Base-by-base conservation (phyloP, 2,329 filamentous ascomycete species). In the Neoascochyta sp. region DNA sequence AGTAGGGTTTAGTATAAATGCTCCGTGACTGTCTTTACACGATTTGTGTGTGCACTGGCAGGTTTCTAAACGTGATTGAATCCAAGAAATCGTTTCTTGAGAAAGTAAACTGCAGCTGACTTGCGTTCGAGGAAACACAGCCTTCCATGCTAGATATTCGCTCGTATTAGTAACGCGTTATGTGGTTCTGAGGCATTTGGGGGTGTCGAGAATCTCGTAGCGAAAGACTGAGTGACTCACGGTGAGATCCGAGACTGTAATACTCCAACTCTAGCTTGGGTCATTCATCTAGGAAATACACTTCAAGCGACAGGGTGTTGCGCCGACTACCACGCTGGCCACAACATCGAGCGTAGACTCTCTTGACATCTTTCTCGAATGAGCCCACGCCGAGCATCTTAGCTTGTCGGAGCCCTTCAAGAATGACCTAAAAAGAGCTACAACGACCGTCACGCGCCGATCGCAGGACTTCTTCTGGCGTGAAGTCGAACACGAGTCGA, bases 191-290 rank as follows among this genome's bases (percentile, higher is more conserved):
- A 19, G 9, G 9, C 9, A n/a, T n/a, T n/a, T n/a, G n/a, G n/a
- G n/a, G n/a, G n/a, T n/a, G n/a, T n/a, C n/a, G 5, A 22, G 19
- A 25, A 11, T 14, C 12, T 17, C n/a, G n/a, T 13, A 9, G 20
- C 13, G 9, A 15, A 9, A 10, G 21, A 14, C 8, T 8, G 16
- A 16, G 21, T 17, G 13, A 32, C 41, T 19, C 36, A 44, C 41
- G 11, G 23, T 41, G 30, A 5, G 31, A 19, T 19, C 32, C 19
- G 9, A 39, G 23, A 19, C 33, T 41, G 20, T 42, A 46, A 12
- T 44, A 39, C 23, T 49, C 43, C 4, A 49, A 29, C 21, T 46
- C 37, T 9, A 43, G 13, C 23, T 44, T 48, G 1, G 36, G 41
- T 12, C 45, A 30, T 27, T 43, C 35, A 20, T 49, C 38, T 2